phyloP scores from a whole-genome alignment of 345 rosid genomes.

The Brassica nigra region DNA sequence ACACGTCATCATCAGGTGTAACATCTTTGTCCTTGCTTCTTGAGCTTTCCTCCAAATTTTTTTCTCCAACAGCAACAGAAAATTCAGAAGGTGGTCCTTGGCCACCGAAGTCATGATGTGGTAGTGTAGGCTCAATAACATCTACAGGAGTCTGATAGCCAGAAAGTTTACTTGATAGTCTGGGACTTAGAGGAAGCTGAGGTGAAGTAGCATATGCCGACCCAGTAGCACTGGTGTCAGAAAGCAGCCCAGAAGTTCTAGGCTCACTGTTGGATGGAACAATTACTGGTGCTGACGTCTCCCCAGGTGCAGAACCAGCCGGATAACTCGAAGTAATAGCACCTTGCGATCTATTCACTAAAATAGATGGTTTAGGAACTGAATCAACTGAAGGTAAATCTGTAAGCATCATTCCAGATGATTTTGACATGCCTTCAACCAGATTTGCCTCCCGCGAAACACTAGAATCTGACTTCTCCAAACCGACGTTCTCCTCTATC shows the following conservation, averaged over 20 bases:
- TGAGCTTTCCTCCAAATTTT: conserved; percentile 47
- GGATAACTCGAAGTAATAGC: conserved; percentile 40
- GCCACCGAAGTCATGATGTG: conserved; percentile 48
- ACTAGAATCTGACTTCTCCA: conserved; percentile 59
- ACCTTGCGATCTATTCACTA: conserved; percentile 42
- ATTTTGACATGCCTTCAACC: conserved; percentile 51
- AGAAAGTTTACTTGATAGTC: conserved; percentile 50
- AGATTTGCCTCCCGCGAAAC: conserved; percentile 43
- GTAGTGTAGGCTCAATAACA: conserved; percentile 46
- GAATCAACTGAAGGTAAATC: conserved; percentile 46
- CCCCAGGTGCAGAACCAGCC: conserved; percentile 40
- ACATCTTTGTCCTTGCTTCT: conserved; percentile 54
- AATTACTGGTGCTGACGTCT: conserved; percentile 41
- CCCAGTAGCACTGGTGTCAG: conserved; percentile 52
- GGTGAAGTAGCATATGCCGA: conserved; percentile 48
- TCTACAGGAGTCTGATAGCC: conserved; percentile 49
- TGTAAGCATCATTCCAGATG: conserved; percentile 44
- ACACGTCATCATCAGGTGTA: conserved; percentile 51
- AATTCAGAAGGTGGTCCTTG: conserved; percentile 49
- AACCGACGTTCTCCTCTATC: conserved; percentile 54
- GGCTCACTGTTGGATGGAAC: conserved; percentile 43
- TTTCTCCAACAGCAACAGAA: conserved; percentile 47
- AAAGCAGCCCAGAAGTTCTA: conserved; percentile 45
- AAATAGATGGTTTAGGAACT: conserved; percentile 43
- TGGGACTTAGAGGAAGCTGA: conserved; percentile 62